These are phyloP conservation scores for Suillus clintonianus DNA, from an alignment of 768 basidiomycete species.

Conservation along the genomic window DNA sequence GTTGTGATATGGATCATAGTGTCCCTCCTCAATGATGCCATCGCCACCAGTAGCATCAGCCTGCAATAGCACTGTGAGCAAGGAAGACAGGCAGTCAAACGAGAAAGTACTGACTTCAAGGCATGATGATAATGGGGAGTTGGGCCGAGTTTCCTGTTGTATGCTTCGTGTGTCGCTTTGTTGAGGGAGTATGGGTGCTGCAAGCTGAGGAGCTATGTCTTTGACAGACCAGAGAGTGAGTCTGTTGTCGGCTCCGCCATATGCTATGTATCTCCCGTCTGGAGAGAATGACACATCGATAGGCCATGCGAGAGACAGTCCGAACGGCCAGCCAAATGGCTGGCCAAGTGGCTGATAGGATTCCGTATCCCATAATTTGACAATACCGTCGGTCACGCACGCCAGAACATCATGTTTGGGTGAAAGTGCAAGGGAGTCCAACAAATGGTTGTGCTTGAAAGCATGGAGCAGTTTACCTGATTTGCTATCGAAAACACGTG, in stretches of 20 bases:
- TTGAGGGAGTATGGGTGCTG: neutral
- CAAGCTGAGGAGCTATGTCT: neutral
- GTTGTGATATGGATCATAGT: neutral
- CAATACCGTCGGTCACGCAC: neutral
- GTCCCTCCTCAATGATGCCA: neutral
- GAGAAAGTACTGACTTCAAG: neutral
- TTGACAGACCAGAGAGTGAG: neutral
- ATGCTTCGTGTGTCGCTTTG: neutral
- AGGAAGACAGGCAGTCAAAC: neutral
- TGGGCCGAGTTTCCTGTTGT: neutral
- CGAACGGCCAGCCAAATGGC: neutral
- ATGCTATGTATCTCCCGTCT: neutral
- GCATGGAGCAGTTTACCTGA: neutral
- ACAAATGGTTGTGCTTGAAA: neutral
- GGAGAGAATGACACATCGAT: neutral
- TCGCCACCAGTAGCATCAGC: neutral
- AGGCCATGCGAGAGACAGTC: neutral
- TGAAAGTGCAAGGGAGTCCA: neutral
- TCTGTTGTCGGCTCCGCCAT: neutral
- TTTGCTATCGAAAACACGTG: neutral
- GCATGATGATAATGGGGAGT: neutral
- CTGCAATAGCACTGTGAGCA: neutral
- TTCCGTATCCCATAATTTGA: neutral
- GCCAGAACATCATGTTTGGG: neutral
- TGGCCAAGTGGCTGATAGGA: neutral